Base-by-base conservation (phyloP, 1,284 basidiomycete genomes). In the Tylopilus orsonianus region DNA sequence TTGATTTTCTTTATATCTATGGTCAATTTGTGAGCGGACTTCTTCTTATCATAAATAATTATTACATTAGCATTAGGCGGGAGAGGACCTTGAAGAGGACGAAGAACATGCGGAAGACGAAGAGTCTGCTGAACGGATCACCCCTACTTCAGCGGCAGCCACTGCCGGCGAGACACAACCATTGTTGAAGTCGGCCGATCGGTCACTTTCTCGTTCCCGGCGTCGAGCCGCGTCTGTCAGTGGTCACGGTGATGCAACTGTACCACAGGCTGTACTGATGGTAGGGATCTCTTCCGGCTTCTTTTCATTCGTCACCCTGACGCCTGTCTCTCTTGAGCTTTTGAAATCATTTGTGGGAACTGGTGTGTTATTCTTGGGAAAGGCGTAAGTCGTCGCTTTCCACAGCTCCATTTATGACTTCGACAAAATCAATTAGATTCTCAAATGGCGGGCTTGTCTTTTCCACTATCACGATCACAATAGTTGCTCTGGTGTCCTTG, bases 291-390 rank as follows among this genome's bases (percentile, higher is more conserved):
- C 13, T 13, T 47, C 14, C 40, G 52, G 41, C 33, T 48, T 12
- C 41, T 54, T 12, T 41, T 54, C 41, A 26, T 46, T 33, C 49
- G 18, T 41, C 30, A 32, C 49, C 32, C 47, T 42, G 37, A 53
- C 37, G 51, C 19, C 43, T 38, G n/a, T 41, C 16, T 34, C 32
- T 42, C 34, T 35, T 19, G 53, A 93, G 92, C 71, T 97, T 48
- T 71, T 97, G 53, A 98, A 99, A 70, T 88, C 92, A 0, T 99
- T 99, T 63, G 87, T 99, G 43, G 96, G 96, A 18, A 99, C 96
- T 8, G 96, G 96, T 27, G 87, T 99, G 10, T 71, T 99, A 22
- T 99, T 99, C 75, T 80, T 99, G 43, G 97, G 93, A 50, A 97
- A 94, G 73, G 96, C 87, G 79, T 86, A 65, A 62, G 44, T 50